Evolutionary conservation across 2,329 filamentous ascomycete genomes (phyloP), one percentile per base, ranked within the genome.

Genomic region (Talaromyces sp.): DNA sequence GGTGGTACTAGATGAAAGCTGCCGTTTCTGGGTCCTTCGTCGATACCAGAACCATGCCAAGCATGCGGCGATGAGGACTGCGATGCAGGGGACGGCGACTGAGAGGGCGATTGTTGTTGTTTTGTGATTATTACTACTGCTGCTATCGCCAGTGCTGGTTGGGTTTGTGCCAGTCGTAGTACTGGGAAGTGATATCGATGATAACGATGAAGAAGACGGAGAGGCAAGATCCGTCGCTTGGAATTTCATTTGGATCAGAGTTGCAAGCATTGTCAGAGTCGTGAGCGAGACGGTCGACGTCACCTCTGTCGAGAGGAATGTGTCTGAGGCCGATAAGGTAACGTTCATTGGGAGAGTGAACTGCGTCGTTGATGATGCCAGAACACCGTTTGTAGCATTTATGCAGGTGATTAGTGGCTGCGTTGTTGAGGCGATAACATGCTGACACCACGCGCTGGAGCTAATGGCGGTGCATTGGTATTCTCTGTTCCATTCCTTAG

Each of bases 21-120:
- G n/a, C 18, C n/a, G 48, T 14, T 55, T 37, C 6, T n/a, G 44
- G 2, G 48, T n/a, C n/a, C 39, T 23, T 11, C 59, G 59, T n/a
- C 59, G 48, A 31, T 61, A 61, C 48, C 48, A 61, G 48, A 61
- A 42, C 59, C 59, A 61, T 33, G 11, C 35, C 18, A 61, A 42
- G 3, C 16, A 35, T 2, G 59, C 59, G 16, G 33, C 59, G 18
- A 55, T 33, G 7, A 61, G 37, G 23, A 28, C 3, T n/a, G 23
- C 59, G 11, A 61, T 11, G 7, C 48, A 55, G 2, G 59, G 59
- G n/a, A 61, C 33, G n/a, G 55, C 48, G 28, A 61, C 59, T 33
- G 48, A 35, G 37, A 61, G 8, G 8, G 50, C 50, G n/a, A 61
- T 54, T 11, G 59, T 46, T 44, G 48, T 61, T n/a, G 48, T 61